These are phyloP conservation scores for Ceratocystis huliohia DNA, from an alignment of 2,329 filamentous ascomycete species.

Conservation along the genomic window DNA sequence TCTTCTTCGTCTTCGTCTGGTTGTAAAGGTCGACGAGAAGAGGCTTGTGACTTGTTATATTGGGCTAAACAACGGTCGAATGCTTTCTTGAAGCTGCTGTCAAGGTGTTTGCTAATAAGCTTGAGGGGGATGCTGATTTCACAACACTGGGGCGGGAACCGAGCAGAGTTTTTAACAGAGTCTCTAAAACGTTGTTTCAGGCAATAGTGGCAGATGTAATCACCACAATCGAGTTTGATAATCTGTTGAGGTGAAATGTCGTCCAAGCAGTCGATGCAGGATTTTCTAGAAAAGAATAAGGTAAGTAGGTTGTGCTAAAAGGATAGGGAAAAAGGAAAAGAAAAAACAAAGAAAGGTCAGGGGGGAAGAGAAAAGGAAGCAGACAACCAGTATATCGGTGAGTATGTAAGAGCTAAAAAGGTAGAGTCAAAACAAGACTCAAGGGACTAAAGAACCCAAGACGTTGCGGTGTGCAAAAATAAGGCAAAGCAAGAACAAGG, in stretches of 20 bases:
- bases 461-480: neutral
- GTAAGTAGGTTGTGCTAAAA: constrained; percentile 7
- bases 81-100: constrained; percentile 56
- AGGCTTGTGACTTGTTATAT: constrained; percentile 34
- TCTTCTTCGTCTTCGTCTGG: constrained; percentile 14
- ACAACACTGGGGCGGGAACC: constrained; percentile 81
- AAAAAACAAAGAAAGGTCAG: neutral
- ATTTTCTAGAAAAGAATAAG: constrained; percentile 38
- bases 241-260: constrained; percentile 51
- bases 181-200: constrained; percentile 61
- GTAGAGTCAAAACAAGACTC: neutral
- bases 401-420: constrained; percentile 8
- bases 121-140: constrained; percentile 57
- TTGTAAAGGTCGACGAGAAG: constrained; percentile 11
- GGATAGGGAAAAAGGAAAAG: constrained; percentile 2
- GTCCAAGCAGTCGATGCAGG: constrained; percentile 62
- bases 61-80: constrained; percentile 77
- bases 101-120: constrained; percentile 64
- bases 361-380: constrained; percentile 6
- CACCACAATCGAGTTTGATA: constrained; percentile 62
- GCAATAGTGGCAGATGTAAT: constrained; percentile 70
- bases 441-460: too few species aligned
- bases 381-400: constrained; percentile 1
- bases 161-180: constrained; percentile 61
- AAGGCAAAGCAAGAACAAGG: neutral